These are phyloP conservation scores for Candida neerlandica DNA, from an alignment of 1,139 yeast genomes.

Conservation along the genomic window DNA sequence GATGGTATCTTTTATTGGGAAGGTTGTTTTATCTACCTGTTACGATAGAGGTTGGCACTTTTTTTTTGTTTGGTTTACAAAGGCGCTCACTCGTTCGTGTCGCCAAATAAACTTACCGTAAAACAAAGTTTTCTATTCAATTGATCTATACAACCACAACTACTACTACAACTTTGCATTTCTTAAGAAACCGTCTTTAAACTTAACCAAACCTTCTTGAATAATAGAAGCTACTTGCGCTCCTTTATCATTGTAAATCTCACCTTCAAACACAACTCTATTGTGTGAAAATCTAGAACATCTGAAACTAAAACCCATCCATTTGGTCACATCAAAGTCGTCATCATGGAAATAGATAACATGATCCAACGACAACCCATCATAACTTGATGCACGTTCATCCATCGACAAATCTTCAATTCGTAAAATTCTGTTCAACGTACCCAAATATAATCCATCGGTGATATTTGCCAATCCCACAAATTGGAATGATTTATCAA, in stretches of 20 bases:
- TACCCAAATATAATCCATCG: constrained; percentile 59
- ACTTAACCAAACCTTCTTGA: constrained; percentile 60
- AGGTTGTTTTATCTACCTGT: background rate
- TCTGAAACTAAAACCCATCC: constrained; percentile 54
- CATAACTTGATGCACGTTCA: constrained; percentile 33
- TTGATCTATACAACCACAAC: background rate
- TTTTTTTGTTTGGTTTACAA: background rate
- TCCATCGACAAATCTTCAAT: constrained; percentile 24
- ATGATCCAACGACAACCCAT: constrained; percentile 67
- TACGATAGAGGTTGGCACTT: background rate
- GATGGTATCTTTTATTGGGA: background rate
- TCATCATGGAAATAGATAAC: constrained; percentile 66
- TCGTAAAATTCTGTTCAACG: constrained; percentile 36
- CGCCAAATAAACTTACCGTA: background rate
- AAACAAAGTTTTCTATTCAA: background rate
- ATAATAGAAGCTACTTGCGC: constrained; percentile 62
- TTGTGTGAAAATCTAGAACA: constrained; percentile 56
- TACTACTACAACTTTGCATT: constrained; percentile 19
- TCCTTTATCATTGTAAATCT: constrained; percentile 55
- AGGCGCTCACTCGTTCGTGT: background rate
- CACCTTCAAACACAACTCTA: constrained; percentile 61
- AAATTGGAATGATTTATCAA: constrained; percentile 41
- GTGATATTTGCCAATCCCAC: constrained; percentile 65
- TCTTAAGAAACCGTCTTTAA: constrained; percentile 18
- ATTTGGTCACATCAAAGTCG: constrained; percentile 53